Base-by-base conservation (phyloP, 768 basidiomycete species). In the Tulasnella sp. region DNA sequence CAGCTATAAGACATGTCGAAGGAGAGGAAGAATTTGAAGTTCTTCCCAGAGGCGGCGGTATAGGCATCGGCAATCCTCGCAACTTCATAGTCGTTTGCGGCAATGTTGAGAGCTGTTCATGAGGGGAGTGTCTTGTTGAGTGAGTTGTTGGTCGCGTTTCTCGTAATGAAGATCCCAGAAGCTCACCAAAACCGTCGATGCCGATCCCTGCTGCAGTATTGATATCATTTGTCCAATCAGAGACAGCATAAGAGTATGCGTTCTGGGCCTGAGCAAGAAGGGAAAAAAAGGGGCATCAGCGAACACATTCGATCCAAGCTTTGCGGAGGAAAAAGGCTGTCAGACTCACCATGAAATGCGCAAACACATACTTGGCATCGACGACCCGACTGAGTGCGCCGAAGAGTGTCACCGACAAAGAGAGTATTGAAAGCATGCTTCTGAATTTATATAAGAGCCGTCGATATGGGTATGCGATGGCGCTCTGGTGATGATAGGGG, bases 1-100 rank as follows among this genome's bases (percentile, higher is more conserved):
- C 52, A 53, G 30, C 34, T 38, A 53, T 53, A 27, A 2, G 30
- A 30, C 27, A 53, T 30, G 52, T 53, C 52, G 38, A 53, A 53
- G 25, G 52, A 53, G 3, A 22, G 38, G 52, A 53, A 30, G 8
- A 53, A 38, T 17, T 53, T 22, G 52, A 53, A 53, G 25, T 7
- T 34, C n/a, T 10, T 34, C 8, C 21, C 27, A 27, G 27, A 27
- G 12, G 52, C 52, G 19, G 34, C 52, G 8, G 27, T 42, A 24
- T 30, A 53, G 15, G 52, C 52, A 34, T 53, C 52, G 38, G 27
- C 52, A 24, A 53, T 31, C 38, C 34, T 11, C 3, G 21, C 25
- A 27, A 48, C 25, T 27, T 48, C 46, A n/a, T 48, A 48, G n/a
- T 48, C 46, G 46, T 48, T 48, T 19, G 19, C 46, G 46, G 19